A percentile compares a stretch with the other conserved stretches of the same genome.
phyloP scores from a whole-genome alignment of 495 filamentous ascomycete genomes.

The Geopyxis carbonaria region DNA sequence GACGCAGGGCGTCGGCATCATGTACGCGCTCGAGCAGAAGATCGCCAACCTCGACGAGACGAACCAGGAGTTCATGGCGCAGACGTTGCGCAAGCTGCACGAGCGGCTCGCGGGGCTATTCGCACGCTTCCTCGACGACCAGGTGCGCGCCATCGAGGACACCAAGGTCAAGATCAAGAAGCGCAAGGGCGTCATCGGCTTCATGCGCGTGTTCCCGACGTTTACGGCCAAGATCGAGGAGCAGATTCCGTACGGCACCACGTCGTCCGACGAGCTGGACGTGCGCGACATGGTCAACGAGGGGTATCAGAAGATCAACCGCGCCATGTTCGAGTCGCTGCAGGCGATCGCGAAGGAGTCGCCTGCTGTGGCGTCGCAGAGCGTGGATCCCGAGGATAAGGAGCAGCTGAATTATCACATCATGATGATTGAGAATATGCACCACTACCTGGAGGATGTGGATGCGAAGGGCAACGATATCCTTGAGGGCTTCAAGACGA shows the following conservation, averaged over 20 bases:
- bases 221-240: slow-evolving; percentile 24
- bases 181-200: slow-evolving; percentile 84
- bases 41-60: slow-evolving; percentile 63
- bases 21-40: slow-evolving; percentile 61
- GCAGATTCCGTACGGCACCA: slow-evolving; percentile 14
- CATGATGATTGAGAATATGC: slow-evolving; percentile 95
- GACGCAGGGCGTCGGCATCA: slow-evolving; percentile 78
- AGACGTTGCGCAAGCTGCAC: slow-evolving; percentile 61
- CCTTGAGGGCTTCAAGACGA: slow-evolving; percentile 61
- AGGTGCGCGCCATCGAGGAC: slow-evolving; percentile 87
- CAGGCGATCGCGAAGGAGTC: slow-evolving; percentile 92
- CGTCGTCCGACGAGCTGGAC: slow-evolving; percentile 31
- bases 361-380: slow-evolving; percentile 38
- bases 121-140: slow-evolving; percentile 79
- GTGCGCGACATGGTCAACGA: slow-evolving; percentile 65
- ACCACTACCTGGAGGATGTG: slow-evolving; percentile 85
- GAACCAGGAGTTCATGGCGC: slow-evolving; percentile 78
- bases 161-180: slow-evolving; percentile 99
- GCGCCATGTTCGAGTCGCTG: slow-evolving; percentile 89
- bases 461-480: slow-evolving; percentile 56
- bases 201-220: slow-evolving; percentile 75
- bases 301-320: slow-evolving; percentile 76
- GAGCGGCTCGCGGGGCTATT: slow-evolving; percentile 58
- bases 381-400: slow-evolving; percentile 69
- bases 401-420: slow-evolving; percentile 93